These are phyloP conservation scores for Cryptococcus hybrid DNA, from an alignment of 1,284 basidiomycete species.

Conservation along the genomic window DNA sequence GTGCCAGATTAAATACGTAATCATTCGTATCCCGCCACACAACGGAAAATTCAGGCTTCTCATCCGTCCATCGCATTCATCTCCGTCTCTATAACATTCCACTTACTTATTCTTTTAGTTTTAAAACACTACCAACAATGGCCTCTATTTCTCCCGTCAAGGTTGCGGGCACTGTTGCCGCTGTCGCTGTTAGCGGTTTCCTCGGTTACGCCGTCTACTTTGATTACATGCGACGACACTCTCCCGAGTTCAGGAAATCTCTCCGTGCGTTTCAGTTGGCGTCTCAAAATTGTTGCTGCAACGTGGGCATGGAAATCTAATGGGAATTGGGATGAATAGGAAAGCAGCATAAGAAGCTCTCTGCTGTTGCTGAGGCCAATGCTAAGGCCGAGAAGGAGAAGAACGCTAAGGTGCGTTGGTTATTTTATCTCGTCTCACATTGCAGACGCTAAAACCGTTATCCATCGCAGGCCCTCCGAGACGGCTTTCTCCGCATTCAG, in stretches of 20 bases:
- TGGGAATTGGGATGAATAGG: slow-evolving; percentile 54
- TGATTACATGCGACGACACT: slow-evolving; percentile 90
- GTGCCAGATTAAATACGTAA: too few species aligned
- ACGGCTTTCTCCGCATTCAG: slow-evolving; percentile 31
- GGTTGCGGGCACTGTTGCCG: slow-evolving; percentile 64
- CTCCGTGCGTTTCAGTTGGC: slow-evolving; percentile 61
- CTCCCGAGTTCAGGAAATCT: slow-evolving; percentile 80
- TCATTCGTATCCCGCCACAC: not conserved
- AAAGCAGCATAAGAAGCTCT: slow-evolving; percentile 82
- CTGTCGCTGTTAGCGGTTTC: slow-evolving; percentile 60
- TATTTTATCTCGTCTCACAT: slow-evolving; percentile 11
- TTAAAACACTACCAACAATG: slow-evolving; percentile 4
- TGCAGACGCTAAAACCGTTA: slow-evolving; percentile 1
- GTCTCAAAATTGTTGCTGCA: not conserved
- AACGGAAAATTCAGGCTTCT: not conserved
- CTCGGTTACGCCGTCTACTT: slow-evolving; percentile 87
- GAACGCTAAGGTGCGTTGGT: slow-evolving; percentile 33
- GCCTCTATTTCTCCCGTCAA: slow-evolving; percentile 31
- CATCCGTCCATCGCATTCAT: not conserved
- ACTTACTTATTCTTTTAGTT: not conserved
- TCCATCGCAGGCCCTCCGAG: slow-evolving; percentile 44
- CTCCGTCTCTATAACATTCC: not conserved
- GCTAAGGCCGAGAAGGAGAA: slow-evolving; percentile 54
- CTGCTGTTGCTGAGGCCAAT: slow-evolving; percentile 59
- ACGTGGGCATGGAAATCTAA: too few species aligned